A percentile compares a stretch with the other conserved stretches of the same genome.
These are phyloP conservation scores for Candida tetrigidarum DNA, from an alignment of 1,139 yeast species.

Conservation along the genomic window DNA sequence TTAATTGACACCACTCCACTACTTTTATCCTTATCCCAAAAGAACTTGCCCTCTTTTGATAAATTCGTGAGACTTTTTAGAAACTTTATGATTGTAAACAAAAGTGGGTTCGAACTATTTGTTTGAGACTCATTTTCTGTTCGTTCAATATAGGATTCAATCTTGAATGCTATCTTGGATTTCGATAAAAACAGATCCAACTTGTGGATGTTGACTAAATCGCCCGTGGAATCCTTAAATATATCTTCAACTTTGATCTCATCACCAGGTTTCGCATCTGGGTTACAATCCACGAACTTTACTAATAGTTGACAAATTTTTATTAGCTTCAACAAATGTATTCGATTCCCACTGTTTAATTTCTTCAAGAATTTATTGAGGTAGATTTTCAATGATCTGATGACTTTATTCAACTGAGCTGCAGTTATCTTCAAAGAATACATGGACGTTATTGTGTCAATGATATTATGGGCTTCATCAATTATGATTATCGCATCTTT, in stretches of 20 bases:
- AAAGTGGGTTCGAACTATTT: conserved; percentile 53
- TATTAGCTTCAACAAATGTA: conserved; percentile 65
- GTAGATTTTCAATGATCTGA: conserved; percentile 57
- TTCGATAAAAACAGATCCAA: conserved; percentile 64
- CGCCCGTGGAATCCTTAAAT: conserved; percentile 64
- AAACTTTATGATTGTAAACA: conserved; percentile 70
- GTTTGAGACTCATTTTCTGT: conserved; percentile 17
- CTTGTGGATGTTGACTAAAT: conserved; percentile 70
- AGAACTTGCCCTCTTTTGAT: conserved; percentile 78
- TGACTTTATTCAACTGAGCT: conserved; percentile 48
- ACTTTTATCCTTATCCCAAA: conserved; percentile 61
- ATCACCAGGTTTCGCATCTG: conserved; percentile 51
- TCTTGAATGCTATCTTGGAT: conserved; percentile 83
- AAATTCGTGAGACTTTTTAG: conserved; percentile 73
- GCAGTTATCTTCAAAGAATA: conserved; percentile 64
- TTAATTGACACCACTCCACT: conserved; percentile 43
- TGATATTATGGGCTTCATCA: conserved; percentile 91
- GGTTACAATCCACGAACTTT: conserved; percentile 34
- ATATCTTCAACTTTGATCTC: conserved; percentile 57
- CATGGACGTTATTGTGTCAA: conserved; percentile 75
- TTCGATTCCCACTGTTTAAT: conserved; percentile 75
- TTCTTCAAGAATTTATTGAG: conserved; percentile 60
- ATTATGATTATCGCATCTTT: conserved; percentile 72
- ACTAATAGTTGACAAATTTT: conserved; percentile 59
- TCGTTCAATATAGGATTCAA: conserved; percentile 70